Evolutionary conservation across 371 early-diverging fungal species (phyloP), one percentile per base, ranked within the genome.

Genomic region (Apophysomyces ossiformis): DNA sequence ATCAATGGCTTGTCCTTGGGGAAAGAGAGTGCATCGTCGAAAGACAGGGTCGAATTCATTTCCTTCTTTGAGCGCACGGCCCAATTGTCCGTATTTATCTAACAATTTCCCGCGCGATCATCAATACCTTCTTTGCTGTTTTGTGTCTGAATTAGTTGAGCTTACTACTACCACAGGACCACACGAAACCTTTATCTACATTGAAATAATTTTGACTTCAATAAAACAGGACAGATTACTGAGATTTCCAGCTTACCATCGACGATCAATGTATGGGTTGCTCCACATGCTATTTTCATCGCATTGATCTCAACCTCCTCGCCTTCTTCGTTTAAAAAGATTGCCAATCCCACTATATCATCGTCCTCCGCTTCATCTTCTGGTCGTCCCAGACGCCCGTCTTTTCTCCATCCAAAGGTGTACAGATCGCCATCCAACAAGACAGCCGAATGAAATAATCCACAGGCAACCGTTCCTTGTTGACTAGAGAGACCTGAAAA

Each of bases 131-230:
- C 9, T 5, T 36, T 66, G 16, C 60, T 18, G 62, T 26, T 26
- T 26, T 26, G 32, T 3, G 2, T 26, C 32, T 26, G 2, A 35
- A 64, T 3, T 9, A 13, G 0, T 37, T 5, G 4, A 57, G 58
- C 67, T 66, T 72, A 77, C 76, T 75, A 37, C 73, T 76, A 5
- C 81, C 82, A 61, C 79, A 74, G 6, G 73, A 70, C 82, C 82
- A 82, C 18, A 74, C 44, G 4, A 6, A 58, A 1, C 76, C 78
- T 41, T 72, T 26, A 47, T 73, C 77, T 75, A 69, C 35, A 1
- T 11, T 58, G 59, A n/a, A 12, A 9, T 15, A 43, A 12, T 43
- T 43, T 4, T 0, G 2, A 43, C 1, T 15, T 43, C 5, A 41
- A 21, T 15, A 37, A 44, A n/a, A 64, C 15, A 57, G 38, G 3